Evolutionary conservation across 2,329 filamentous ascomycete genomes (phyloP).

Genomic region (Colletotrichum spinosum): DNA sequence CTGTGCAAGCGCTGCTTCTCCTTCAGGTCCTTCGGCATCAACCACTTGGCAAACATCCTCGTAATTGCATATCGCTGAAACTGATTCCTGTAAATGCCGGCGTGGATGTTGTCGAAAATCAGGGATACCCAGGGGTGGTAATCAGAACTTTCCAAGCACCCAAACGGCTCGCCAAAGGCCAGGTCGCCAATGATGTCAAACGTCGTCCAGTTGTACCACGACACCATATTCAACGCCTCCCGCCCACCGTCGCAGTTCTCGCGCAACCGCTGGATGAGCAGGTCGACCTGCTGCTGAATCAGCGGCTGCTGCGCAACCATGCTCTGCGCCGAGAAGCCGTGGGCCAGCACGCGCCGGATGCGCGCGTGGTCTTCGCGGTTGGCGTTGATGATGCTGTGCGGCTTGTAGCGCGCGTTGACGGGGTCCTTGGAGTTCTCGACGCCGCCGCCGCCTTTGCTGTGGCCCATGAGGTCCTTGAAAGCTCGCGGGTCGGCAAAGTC

Average conservation of each 20-base stretch:
- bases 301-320: constrained; percentile 47
- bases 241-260: constrained; percentile 24
- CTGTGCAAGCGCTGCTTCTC: constrained; percentile 19
- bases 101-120: constrained; percentile 39
- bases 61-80: constrained; percentile 12
- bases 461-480: constrained; percentile 56
- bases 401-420: constrained; percentile 16
- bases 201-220: constrained; percentile 41
- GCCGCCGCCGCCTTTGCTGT: constrained; percentile 24
- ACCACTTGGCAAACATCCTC: constrained; percentile 10
- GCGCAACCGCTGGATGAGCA: constrained; percentile 47
- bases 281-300: constrained; percentile 44
- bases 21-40: constrained; percentile 17
- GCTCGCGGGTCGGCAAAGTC: constrained; percentile 49
- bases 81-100: constrained; percentile 12
- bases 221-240: constrained; percentile 19
- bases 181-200: constrained; percentile 48
- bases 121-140: constrained; percentile 45
- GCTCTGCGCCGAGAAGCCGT: constrained; percentile 45
- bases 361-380: constrained; percentile 39
- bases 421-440: constrained; percentile 27
- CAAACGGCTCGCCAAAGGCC: constrained; percentile 45
- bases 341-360: constrained; percentile 41
- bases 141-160: constrained; percentile 40
- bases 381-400: constrained; percentile 32